phyloP scores from a whole-genome alignment of 2,329 filamentous ascomycete genomes.

The Alternaria alternata region DNA sequence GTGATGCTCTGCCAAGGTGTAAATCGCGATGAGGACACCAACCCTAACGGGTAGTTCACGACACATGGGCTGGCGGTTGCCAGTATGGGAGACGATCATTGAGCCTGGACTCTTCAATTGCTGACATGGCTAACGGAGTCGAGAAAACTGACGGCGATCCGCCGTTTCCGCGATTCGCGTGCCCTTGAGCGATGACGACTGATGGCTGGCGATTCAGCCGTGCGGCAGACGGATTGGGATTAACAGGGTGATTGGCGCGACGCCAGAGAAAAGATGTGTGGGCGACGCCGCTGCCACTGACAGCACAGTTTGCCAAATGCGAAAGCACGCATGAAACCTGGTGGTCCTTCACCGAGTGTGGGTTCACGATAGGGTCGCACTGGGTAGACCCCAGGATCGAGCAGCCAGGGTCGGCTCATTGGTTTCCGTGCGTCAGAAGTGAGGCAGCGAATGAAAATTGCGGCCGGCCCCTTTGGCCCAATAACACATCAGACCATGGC shows the following conservation, averaged over 20 bases:
- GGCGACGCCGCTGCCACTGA: constrained; percentile 20
- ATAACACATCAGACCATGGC: constrained; percentile 20
- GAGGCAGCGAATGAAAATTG: constrained; percentile 40
- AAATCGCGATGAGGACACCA: constrained; percentile 8
- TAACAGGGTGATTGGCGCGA: constrained; percentile 22
- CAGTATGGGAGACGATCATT: constrained; percentile 8
- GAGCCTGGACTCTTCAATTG: constrained; percentile 14
- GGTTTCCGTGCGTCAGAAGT: constrained; percentile 21
- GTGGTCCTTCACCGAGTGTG: constrained; percentile 22
- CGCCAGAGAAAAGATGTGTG: constrained; percentile 19
- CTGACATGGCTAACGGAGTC: constrained; percentile 10
- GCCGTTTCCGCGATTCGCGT: constrained; percentile 16
- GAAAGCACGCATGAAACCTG: constrained; percentile 32
- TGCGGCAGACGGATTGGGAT: constrained; percentile 24
- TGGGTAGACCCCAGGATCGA: constrained; percentile 24
- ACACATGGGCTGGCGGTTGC: constrained; percentile 15
- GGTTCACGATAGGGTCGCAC: constrained; percentile 32
- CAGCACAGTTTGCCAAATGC: constrained; percentile 28
- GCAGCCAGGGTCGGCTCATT: constrained; percentile 21
- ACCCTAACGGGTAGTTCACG: constrained; percentile 14
- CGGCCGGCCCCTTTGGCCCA: constrained; percentile 19
- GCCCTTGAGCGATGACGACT: constrained; percentile 26
- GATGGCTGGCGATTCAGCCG: constrained; percentile 25
- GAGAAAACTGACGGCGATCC: constrained; percentile 21
- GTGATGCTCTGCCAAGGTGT: neutral